These are phyloP conservation scores for Trypethelium eluteriae DNA, from an alignment of 495 filamentous ascomycete genomes.

Conservation along the genomic window DNA sequence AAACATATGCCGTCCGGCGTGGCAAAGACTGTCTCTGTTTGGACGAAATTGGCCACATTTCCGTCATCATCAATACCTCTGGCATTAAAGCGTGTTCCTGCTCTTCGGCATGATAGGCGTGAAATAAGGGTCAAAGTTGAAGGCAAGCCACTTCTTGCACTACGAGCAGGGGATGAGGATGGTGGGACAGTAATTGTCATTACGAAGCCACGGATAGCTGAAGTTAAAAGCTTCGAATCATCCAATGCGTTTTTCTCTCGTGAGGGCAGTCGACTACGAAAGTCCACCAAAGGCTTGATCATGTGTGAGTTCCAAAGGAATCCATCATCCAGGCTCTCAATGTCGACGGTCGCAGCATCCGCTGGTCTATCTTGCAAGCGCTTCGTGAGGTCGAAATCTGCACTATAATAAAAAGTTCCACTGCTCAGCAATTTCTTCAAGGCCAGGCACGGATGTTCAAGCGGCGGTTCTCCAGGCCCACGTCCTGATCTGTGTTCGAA, in stretches of 20 bases:
- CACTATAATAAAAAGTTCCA: slow-evolving; percentile 97
- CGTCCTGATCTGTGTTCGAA: slow-evolving; percentile 48
- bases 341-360: slow-evolving; percentile 33
- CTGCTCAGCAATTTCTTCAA: slow-evolving; percentile 85
- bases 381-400: slow-evolving; percentile 93
- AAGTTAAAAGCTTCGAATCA: slow-evolving; percentile 78
- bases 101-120: slow-evolving; percentile 80
- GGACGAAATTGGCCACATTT: slow-evolving; percentile 89
- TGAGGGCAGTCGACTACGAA: slow-evolving; percentile 68
- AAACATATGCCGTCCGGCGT: slow-evolving; percentile 68
- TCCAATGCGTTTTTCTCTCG: slow-evolving; percentile 70
- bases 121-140: slow-evolving; percentile 83
- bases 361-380: slow-evolving; percentile 73
- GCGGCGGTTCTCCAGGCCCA: slow-evolving; percentile 55
- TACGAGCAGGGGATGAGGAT: slow-evolving; percentile 45
- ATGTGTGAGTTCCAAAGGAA: slow-evolving; percentile 98
- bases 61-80: slow-evolving; percentile 96
- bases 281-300: slow-evolving; percentile 84
- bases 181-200: slow-evolving; percentile 75
- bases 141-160: slow-evolving; percentile 56
- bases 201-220: slow-evolving; percentile 88
- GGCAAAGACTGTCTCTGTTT: slow-evolving; percentile 65
- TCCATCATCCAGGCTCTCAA: slow-evolving; percentile 62
- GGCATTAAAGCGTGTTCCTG: slow-evolving; percentile 92
- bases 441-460: slow-evolving; percentile 83